These are phyloP conservation scores for Kazachstania psychrophila DNA, from an alignment of 805 yeast species.

Conservation along the genomic window DNA sequence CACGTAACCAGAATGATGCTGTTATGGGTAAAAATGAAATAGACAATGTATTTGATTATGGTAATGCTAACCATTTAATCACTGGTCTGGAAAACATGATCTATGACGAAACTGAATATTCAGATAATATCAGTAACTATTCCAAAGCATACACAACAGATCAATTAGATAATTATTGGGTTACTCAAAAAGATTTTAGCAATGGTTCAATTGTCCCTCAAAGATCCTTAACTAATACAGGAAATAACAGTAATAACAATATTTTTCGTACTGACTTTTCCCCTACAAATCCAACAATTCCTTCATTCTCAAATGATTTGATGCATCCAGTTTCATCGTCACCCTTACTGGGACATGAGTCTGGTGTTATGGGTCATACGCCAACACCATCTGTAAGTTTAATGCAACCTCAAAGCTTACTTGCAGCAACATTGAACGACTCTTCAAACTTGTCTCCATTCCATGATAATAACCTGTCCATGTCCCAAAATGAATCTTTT, in stretches of 20 bases:
- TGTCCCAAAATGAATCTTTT: conserved; percentile 3
- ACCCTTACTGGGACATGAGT: background rate
- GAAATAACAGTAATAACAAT: background rate
- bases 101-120: conserved; percentile 25
- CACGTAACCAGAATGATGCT: background rate
- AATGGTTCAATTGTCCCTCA: conserved; percentile 2
- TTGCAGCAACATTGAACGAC: conserved; percentile 14
- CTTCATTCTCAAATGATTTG: conserved; percentile 1
- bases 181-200: conserved; percentile 8
- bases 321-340: conserved; percentile 1
- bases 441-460: conserved; percentile 6
- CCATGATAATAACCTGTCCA: conserved; percentile 1
- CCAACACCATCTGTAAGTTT: conserved; percentile 2
- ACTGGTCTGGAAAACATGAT: conserved; percentile 29
- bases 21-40: background rate
- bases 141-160: conserved; percentile 28
- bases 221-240: background rate
- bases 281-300: background rate
- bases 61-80: conserved; percentile 23
- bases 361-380: background rate
- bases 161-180: conserved; percentile 32
- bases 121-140: conserved; percentile 22
- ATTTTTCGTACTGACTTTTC: conserved; percentile 2
- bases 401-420: conserved; percentile 13
- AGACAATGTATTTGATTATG: conserved; percentile 26